phyloP scores from a whole-genome alignment of 306 rosid species.

The Mimosa pudica region DNA sequence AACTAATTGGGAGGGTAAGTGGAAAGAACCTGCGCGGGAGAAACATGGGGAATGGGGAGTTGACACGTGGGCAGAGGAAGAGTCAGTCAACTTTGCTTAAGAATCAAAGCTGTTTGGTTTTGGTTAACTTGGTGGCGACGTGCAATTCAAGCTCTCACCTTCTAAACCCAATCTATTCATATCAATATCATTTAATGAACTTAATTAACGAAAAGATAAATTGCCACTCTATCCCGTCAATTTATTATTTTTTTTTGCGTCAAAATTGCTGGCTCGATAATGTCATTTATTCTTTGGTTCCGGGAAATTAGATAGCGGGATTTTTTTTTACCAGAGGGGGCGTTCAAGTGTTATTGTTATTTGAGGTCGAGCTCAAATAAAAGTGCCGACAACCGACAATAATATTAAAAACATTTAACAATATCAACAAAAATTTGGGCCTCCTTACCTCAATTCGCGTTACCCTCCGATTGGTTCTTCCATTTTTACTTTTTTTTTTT shows the following conservation, averaged over 20 bases:
- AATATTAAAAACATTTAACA: not conserved
- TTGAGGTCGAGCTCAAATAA: not conserved
- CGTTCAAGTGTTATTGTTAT: not conserved
- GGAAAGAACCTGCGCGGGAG: not conserved
- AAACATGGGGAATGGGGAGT: conserved; percentile 31
- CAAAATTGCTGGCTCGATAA: not conserved
- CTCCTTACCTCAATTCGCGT: not conserved
- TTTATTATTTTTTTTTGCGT: not conserved
- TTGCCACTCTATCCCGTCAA: not conserved
- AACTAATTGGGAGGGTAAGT: not conserved
- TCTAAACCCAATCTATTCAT: not conserved
- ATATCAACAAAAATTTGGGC: not conserved
- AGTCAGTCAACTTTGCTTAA: conserved; percentile 33
- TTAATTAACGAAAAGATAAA: not conserved
- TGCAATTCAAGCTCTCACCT: conserved; percentile 7
- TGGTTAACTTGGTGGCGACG: not conserved
- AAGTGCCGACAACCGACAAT: not conserved
- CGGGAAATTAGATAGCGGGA: not conserved
- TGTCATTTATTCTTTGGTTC: not conserved
- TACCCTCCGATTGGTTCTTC: not conserved
- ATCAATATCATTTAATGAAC: not conserved
- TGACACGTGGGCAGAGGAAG: conserved; percentile 23
- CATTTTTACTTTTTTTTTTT: not conserved
- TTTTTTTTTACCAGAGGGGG: not conserved
- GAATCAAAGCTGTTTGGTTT: not conserved